phyloP scores from a whole-genome alignment of 441 rosid species.

The Arabidopsis hybrid region DNA sequence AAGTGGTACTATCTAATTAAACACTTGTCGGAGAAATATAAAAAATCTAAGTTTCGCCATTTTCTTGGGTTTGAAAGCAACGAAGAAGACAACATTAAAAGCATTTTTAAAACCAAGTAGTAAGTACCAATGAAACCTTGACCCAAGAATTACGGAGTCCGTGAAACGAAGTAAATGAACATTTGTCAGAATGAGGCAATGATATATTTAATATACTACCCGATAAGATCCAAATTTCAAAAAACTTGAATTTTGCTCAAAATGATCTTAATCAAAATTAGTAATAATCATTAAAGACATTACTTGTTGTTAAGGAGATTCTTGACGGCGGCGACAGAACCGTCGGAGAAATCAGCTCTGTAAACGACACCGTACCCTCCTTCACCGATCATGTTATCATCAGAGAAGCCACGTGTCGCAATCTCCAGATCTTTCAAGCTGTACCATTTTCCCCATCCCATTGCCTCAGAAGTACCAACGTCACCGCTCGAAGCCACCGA shows the following conservation, averaged over 20 bases:
- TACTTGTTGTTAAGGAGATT: slow-evolving; percentile 88
- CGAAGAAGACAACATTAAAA: slow-evolving; percentile 25
- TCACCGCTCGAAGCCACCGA: slow-evolving; percentile 67
- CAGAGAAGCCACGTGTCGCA: slow-evolving; percentile 81
- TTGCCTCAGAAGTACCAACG: slow-evolving; percentile 53
- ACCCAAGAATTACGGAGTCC: slow-evolving; percentile 47
- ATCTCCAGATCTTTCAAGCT: slow-evolving; percentile 78
- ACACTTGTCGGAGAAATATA: slow-evolving; percentile 28
- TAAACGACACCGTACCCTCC: slow-evolving; percentile 93
- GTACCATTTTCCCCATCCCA: slow-evolving; percentile 97
- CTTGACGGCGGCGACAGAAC: slow-evolving; percentile 86
- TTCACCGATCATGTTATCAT: slow-evolving; percentile 86
- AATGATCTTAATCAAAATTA: too few species aligned
- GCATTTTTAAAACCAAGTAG: slow-evolving; percentile 27
- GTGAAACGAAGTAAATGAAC: slow-evolving; percentile 41
- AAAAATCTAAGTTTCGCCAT: slow-evolving; percentile 3
- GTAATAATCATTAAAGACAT: slow-evolving; percentile 15
- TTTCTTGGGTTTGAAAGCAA: slow-evolving; percentile 23
- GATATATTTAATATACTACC: slow-evolving; percentile 19
- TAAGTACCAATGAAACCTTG: slow-evolving; percentile 39
- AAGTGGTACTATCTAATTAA: background rate
- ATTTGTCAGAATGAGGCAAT: slow-evolving; percentile 27
- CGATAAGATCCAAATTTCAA: slow-evolving; percentile 29
- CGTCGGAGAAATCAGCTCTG: slow-evolving; percentile 74
- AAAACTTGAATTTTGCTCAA: too few species aligned